Conservation (phyloP, 2,329 filamentous ascomycete species). For the Ophiostoma sp. region DNA sequence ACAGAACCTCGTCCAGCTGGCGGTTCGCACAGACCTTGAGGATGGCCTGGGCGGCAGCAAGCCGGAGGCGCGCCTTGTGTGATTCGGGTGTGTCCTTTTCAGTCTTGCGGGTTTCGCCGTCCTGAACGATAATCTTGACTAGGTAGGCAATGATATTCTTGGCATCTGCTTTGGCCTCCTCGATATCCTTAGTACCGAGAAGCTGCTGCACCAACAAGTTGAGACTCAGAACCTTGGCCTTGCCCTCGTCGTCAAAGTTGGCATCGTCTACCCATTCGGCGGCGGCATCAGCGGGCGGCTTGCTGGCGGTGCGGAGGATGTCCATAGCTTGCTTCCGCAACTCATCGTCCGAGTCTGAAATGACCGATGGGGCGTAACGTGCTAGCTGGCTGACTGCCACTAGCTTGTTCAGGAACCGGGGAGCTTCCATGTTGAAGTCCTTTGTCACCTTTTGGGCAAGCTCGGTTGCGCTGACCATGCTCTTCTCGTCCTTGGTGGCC, state of each 20-base stretch:
- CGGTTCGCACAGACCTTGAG: slow-evolving; percentile 79
- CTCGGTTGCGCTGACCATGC: slow-evolving; percentile 75
- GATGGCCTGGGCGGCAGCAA: slow-evolving; percentile 72
- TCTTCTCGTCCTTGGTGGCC: slow-evolving; percentile 66
- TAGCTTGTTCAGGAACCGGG: slow-evolving; percentile 70
- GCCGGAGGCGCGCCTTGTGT: slow-evolving; percentile 74
- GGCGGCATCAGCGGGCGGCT: slow-evolving; percentile 47
- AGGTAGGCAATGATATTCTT: slow-evolving; percentile 65
- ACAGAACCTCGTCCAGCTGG: slow-evolving; percentile 69
- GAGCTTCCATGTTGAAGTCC: slow-evolving; percentile 64
- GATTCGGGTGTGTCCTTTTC: slow-evolving; percentile 69
- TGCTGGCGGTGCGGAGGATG: slow-evolving; percentile 55
- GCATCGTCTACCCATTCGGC: slow-evolving; percentile 58
- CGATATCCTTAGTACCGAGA: slow-evolving; percentile 51
- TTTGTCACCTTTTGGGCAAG: slow-evolving; percentile 71
- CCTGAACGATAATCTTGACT: slow-evolving; percentile 65
- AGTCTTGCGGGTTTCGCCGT: slow-evolving; percentile 44
- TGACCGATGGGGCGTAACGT: slow-evolving; percentile 65
- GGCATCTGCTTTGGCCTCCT: slow-evolving; percentile 49
- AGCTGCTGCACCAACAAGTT: slow-evolving; percentile 83
- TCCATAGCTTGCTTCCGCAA: slow-evolving; percentile 74
- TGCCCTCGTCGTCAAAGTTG: slow-evolving; percentile 70
- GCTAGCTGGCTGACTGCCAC: slow-evolving; percentile 69
- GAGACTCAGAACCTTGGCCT: slow-evolving; percentile 76
- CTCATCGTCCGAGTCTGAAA: slow-evolving; percentile 66